A percentile compares a stretch with the other conserved stretches of the same genome.
These are phyloP conservation scores for Garcia nutans DNA, from an alignment of 345 rosid genomes.

Conservation along the genomic window DNA sequence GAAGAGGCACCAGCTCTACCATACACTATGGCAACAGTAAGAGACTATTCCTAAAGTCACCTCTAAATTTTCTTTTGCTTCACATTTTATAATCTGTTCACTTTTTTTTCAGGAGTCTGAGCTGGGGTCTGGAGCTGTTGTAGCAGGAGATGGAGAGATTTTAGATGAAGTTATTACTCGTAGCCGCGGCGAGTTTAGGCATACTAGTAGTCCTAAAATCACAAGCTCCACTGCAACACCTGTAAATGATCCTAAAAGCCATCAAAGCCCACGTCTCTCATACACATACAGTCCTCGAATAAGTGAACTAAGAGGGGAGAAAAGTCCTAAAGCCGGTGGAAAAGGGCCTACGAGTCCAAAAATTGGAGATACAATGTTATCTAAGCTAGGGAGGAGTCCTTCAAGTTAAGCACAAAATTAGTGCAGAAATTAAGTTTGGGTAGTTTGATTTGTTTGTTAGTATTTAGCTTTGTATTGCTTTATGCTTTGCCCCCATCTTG, in stretches of 20 bases:
- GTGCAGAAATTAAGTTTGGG: neutral
- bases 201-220: slow-evolving; percentile 29
- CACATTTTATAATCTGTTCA: neutral
- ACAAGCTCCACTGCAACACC: slow-evolving; percentile 56
- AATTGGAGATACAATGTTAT: slow-evolving; percentile 38
- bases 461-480: slow-evolving; percentile 30
- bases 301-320: slow-evolving; percentile 58
- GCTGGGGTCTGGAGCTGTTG: slow-evolving; percentile 22
- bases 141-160: slow-evolving; percentile 31
- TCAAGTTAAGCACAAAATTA: slow-evolving; percentile 39
- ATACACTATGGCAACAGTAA: slow-evolving; percentile 31
- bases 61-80: neutral
- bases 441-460: slow-evolving; percentile 25
- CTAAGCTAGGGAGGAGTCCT: slow-evolving; percentile 74
- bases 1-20: slow-evolving; percentile 39
- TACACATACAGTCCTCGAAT: slow-evolving; percentile 57
- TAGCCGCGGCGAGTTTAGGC: slow-evolving; percentile 38
- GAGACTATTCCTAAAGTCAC: neutral
- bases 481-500: slow-evolving; percentile 21
- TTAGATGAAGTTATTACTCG: slow-evolving; percentile 32
- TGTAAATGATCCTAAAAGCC: slow-evolving; percentile 36
- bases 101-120: slow-evolving; percentile 21
- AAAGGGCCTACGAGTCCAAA: slow-evolving; percentile 49
- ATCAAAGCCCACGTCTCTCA: slow-evolving; percentile 45
- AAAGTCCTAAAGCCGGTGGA: slow-evolving; percentile 52